Percentiles rank a stretch among this genome's conserved stretches.
These are phyloP conservation scores for Haberlea rhodopensis DNA, from an alignment of 257 asterid species.

Conservation along the genomic window DNA sequence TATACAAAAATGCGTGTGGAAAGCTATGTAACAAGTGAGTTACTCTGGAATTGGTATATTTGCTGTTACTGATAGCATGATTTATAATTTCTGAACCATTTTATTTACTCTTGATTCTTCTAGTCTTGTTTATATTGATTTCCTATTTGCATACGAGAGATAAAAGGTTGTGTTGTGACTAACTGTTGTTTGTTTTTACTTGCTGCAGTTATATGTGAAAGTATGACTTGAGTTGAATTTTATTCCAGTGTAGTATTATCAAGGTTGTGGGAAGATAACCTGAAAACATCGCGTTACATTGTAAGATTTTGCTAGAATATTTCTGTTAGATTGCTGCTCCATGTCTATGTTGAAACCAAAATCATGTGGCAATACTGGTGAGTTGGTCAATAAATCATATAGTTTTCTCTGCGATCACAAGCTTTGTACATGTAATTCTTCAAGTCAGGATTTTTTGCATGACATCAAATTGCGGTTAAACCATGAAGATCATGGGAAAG, in stretches of 20 bases:
- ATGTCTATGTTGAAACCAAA: constrained; percentile 42
- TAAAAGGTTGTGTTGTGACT: background rate
- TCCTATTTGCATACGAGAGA: background rate
- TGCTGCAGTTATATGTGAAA: constrained; percentile 15
- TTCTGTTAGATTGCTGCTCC: constrained; percentile 28
- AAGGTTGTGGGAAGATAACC: constrained; percentile 14
- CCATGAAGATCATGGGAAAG: constrained; percentile 28
- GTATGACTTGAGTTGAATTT: constrained; percentile 17
- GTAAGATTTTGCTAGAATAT: constrained; percentile 3
- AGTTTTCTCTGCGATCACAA: constrained; percentile 31
- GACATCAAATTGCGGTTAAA: constrained; percentile 37
- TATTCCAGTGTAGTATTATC: background rate
- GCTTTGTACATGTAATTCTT: constrained; percentile 30
- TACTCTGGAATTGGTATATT: background rate
- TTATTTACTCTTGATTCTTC: background rate
- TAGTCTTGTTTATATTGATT: background rate
- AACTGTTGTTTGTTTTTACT: background rate
- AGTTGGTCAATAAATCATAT: constrained; percentile 33
- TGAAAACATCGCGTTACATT: background rate
- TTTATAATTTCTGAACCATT: background rate
- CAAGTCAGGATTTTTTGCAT: constrained; percentile 22
- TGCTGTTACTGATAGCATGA: background rate
- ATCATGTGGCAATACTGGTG: constrained; percentile 34
- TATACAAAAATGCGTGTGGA: background rate
- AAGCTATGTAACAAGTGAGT: constrained; percentile 5